Conservation (phyloP, 495 filamentous ascomycete species). For the Endocarpon pusillum region DNA sequence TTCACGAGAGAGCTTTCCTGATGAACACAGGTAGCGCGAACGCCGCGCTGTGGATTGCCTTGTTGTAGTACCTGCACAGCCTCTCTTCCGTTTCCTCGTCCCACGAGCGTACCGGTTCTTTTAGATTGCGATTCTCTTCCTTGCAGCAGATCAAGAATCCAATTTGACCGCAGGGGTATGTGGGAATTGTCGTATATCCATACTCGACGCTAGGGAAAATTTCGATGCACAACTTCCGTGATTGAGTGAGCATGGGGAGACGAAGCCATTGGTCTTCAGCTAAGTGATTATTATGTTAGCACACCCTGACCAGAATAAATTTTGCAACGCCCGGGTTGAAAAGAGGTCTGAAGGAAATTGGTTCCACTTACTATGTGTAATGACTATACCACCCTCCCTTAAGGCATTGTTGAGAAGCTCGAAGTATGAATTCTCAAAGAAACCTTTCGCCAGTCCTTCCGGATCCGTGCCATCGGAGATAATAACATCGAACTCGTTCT, state of each 20-base stretch:
- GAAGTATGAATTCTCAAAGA: constrained; percentile 99
- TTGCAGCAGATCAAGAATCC: constrained; percentile 99
- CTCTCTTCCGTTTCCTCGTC: constrained; percentile 75
- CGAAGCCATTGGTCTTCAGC: constrained; percentile 99
- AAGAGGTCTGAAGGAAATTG: constrained; percentile 5
- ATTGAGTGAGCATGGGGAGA: constrained; percentile 69
- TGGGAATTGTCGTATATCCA: constrained; percentile 98
- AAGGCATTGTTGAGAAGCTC: constrained; percentile 77
- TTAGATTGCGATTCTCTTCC: constrained; percentile 68
- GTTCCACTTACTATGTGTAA: constrained; percentile 71
- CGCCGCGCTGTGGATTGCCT: constrained; percentile 81
- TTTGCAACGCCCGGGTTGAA: constrained; percentile 5
- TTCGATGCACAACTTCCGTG: constrained; percentile 91
- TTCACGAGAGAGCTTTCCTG: constrained; percentile 44
- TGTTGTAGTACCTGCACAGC: constrained; percentile 88
- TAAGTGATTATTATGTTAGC: constrained; percentile 17
- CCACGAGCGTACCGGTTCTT: constrained; percentile 64
- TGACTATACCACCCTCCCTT: constrained; percentile 91
- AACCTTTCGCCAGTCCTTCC: constrained; percentile 82
- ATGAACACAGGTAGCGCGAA: constrained; percentile 92
- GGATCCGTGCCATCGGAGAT: constrained; percentile 98
- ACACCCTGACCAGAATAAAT: constrained; percentile 1
- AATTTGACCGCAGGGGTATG: constrained; percentile 97
- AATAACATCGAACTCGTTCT: constrained; percentile 97
- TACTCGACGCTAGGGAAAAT: constrained; percentile 97